Evolutionary conservation across 495 filamentous ascomycete species (phyloP).

Genomic region (Penicillium canescens): DNA sequence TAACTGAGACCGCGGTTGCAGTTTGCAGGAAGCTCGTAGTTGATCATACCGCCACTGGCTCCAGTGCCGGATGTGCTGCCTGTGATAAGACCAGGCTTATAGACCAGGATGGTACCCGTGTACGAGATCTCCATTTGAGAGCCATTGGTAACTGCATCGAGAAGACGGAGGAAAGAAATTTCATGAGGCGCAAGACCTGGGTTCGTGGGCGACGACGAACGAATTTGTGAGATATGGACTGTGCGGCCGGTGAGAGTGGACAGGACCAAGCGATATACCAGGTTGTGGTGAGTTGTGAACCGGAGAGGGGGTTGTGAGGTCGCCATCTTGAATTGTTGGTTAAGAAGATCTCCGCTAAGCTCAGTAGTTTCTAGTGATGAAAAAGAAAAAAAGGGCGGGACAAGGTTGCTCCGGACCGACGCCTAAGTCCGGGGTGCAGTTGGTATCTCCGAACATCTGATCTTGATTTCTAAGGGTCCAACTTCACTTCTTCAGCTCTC

Average conservation of each 20-base stretch:
- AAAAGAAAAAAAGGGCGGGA: conserved; percentile 37
- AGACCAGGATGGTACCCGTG: conserved; percentile 88
- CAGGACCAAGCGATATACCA: conserved; percentile 83
- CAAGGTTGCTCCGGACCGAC: conserved; percentile 25
- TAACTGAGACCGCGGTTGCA: conserved; percentile 85
- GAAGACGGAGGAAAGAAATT: conserved; percentile 90
- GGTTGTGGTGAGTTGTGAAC: conserved; percentile 80
- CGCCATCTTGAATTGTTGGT: conserved; percentile 36
- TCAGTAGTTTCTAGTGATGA: conserved; percentile 8
- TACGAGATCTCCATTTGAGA: conserved; percentile 90
- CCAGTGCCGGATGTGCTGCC: conserved; percentile 69
- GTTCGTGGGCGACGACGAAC: conserved; percentile 75
- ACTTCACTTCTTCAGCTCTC: background rate
- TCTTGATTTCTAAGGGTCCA: conserved; percentile 2
- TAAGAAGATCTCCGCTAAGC: conserved; percentile 9
- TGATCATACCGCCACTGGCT: conserved; percentile 69
- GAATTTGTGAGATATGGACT: conserved; percentile 90
- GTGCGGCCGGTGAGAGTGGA: conserved; percentile 87
- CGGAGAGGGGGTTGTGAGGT: conserved; percentile 53
- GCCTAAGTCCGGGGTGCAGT: conserved; percentile 23
- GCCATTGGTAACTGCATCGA: conserved; percentile 95
- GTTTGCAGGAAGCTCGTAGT: conserved; percentile 72
- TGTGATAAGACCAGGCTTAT: conserved; percentile 88
- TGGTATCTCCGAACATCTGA: conserved; percentile 27
- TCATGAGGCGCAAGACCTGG: conserved; percentile 91